Base-by-base conservation (phyloP, 306 rosid genomes). In the Vigna reflexopilosa region DNA sequence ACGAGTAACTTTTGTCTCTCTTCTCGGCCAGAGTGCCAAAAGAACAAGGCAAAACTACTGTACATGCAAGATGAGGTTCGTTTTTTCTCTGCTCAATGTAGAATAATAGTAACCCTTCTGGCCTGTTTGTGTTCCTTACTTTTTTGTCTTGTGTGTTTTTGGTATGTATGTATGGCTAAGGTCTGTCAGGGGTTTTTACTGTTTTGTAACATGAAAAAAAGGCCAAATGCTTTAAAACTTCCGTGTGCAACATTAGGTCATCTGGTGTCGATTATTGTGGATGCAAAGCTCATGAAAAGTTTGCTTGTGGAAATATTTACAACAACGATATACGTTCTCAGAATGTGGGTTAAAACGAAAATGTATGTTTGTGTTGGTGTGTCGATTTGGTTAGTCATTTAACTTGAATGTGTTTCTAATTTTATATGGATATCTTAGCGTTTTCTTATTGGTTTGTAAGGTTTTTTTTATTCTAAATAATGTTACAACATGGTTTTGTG, bases 31-130 rank as follows among this genome's bases (percentile, higher is more conserved):
- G 93, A 90, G 69, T 88, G 82, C 77, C 97, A 89, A 56, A 89
- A 91, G 66, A 95, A 85, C 63, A 91, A 87, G 83, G 97, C 97
- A 1, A 90, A 93, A 76, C 89, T 95, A 12, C 87, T 91, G 57
- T 86, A 54, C 83, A 93, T 95, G 93, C 93, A 88, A 42, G 96
- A 95, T 15, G 99, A 95, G 99, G 99, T 95, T 80, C 57, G 97
- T 88, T 61, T 3, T 62, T 32, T 34, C 28, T 9, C 69, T 61
- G 17, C 62, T 71, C 52, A 20, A 26, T 7, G 17, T 62, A 16
- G 64, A 8, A 0, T 55, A 55, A 26, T 81, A 61, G 20, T 19
- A 15, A 59, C 56, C 66, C 58, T 17, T 72, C 12, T 54, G 15
- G 14, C 57, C 30, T 81, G 45, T 40, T 59, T 51, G 9, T 14